phyloP scores from a whole-genome alignment of 345 rosid species.

The Lepidium didymum region DNA sequence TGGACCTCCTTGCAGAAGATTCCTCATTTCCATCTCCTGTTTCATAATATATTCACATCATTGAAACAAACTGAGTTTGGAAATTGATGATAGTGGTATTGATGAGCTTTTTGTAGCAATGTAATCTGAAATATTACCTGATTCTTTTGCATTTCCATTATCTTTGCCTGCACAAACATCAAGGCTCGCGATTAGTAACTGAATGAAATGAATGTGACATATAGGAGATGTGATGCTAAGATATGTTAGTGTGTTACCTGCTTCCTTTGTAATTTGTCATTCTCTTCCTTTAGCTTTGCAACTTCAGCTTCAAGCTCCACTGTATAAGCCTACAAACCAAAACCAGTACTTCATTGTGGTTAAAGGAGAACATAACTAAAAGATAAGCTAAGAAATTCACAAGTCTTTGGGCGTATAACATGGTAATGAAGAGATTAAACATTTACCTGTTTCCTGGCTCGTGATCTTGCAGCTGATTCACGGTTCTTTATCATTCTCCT shows the following conservation, averaged over 20 bases:
- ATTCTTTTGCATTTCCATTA: constrained; percentile 72
- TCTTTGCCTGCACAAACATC: constrained; percentile 47
- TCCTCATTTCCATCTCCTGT: constrained; percentile 66
- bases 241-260: constrained; percentile 42
- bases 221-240: constrained; percentile 1
- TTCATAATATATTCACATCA: not conserved
- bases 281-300: constrained; percentile 79
- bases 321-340: constrained; percentile 69
- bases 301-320: constrained; percentile 93
- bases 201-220: not conserved
- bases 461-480: constrained; percentile 96
- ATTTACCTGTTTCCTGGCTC: constrained; percentile 96
- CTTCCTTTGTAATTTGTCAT: constrained; percentile 59
- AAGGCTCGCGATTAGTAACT: not conserved
- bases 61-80: not conserved
- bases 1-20: constrained; percentile 36
- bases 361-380: not conserved
- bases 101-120: not conserved
- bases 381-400: not conserved
- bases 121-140: constrained; percentile 40
- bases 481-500: constrained; percentile 98
- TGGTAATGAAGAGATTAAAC: not conserved
- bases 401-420: not conserved
- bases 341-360: not conserved
- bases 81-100: not conserved